Conservation (phyloP, 208 protist species). For the Leishmania major region DNA sequence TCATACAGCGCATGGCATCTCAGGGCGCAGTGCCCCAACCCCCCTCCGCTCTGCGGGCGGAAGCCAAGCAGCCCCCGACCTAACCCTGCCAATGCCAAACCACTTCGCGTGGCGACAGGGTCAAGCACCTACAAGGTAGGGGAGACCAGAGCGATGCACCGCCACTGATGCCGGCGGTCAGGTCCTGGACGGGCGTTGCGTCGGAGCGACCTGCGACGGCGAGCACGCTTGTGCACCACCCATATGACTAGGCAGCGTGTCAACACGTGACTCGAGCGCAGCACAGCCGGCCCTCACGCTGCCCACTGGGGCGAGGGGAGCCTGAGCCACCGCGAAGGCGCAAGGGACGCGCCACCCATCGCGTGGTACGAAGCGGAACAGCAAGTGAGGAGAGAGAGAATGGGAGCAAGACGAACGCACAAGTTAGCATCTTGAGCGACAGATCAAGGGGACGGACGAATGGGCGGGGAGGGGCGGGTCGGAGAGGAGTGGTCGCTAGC, state of each 20-base stretch:
- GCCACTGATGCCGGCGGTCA: background rate
- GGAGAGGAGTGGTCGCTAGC: too few species aligned
- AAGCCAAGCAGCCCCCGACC: background rate
- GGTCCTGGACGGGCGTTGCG: background rate
- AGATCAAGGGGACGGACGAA: background rate
- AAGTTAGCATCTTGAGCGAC: background rate
- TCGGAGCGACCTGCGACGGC: background rate
- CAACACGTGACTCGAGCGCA: background rate
- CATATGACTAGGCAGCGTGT: background rate
- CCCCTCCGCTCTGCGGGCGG: background rate
- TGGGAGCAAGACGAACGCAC: background rate
- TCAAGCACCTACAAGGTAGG: background rate
- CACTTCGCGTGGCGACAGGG: background rate
- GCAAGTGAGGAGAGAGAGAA: background rate
- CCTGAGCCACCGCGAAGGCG: background rate
- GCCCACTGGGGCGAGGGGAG: background rate
- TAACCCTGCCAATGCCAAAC: background rate
- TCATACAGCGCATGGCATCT: background rate
- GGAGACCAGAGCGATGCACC: background rate
- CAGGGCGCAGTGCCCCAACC: background rate
- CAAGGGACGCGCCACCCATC: background rate
- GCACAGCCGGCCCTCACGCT: background rate
- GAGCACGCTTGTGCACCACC: background rate
- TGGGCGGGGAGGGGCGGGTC: too few species aligned
- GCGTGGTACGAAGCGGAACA: background rate